These are phyloP conservation scores for Petasospora fabianii DNA, from an alignment of 1,139 yeast species.

Conservation along the genomic window DNA sequence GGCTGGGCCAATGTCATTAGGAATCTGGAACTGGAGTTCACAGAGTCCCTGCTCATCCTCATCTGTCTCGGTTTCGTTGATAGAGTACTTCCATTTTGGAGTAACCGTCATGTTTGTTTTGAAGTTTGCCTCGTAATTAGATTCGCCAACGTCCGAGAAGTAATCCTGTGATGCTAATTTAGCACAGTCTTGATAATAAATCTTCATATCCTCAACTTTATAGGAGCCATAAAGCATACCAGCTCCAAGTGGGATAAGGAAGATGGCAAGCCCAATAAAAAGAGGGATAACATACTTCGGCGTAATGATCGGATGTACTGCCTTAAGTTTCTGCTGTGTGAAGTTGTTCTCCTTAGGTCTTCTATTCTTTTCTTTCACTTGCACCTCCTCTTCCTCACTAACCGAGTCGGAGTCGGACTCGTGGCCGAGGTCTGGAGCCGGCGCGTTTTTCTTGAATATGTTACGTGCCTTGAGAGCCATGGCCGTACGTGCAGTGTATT, in stretches of 20 bases:
- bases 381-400: constrained; percentile 35
- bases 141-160: constrained; percentile 59
- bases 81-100: constrained; percentile 67
- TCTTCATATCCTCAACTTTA: constrained; percentile 69
- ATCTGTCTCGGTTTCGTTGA: constrained; percentile 47
- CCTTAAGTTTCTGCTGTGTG: constrained; percentile 58
- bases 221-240: constrained; percentile 82
- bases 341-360: constrained; percentile 57
- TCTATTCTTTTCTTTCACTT: constrained; percentile 35
- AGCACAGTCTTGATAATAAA: constrained; percentile 80
- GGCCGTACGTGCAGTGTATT: background rate
- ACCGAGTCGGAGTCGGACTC: constrained; percentile 37
- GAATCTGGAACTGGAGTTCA: constrained; percentile 72
- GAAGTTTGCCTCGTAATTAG: constrained; percentile 54
- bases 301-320: constrained; percentile 77
- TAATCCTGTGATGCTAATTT: constrained; percentile 47
- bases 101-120: constrained; percentile 31
- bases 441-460: constrained; percentile 20
- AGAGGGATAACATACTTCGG: constrained; percentile 87
- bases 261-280: constrained; percentile 67
- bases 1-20: constrained; percentile 70
- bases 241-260: constrained; percentile 90
- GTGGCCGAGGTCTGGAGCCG: constrained; percentile 16
- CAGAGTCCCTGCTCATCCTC: constrained; percentile 48
- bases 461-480: constrained; percentile 26